A percentile compares a stretch with the other conserved stretches of the same genome.
Evolutionary conservation across 106 monocot species (phyloP).

Genomic region (Phalaenopsis equestris): DNA sequence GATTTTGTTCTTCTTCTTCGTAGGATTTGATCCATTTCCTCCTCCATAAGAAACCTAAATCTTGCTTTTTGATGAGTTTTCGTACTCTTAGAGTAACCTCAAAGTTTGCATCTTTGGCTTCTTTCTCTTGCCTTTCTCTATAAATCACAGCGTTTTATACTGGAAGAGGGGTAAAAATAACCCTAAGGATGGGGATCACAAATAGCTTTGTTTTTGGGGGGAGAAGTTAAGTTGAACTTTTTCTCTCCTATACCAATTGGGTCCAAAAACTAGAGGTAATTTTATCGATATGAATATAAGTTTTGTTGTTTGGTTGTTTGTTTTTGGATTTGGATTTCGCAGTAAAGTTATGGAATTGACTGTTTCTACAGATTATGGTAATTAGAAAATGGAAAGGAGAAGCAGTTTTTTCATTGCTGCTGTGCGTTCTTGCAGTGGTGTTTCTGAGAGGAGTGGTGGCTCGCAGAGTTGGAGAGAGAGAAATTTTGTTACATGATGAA

Average conservation of each 20-base stretch:
- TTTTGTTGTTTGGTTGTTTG: background rate
- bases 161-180: background rate
- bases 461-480: background rate
- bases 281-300: background rate
- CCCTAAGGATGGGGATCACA: background rate
- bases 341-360: background rate
- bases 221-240: too few relatives aligned
- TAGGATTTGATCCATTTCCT: slow-evolving; percentile 10
- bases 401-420: background rate
- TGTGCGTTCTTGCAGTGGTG: background rate
- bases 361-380: background rate
- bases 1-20: slow-evolving; percentile 7
- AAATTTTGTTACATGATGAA: slow-evolving; percentile 2
- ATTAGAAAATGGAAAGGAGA: background rate
- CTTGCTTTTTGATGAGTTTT: background rate
- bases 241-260: background rate
- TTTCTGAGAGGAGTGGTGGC: background rate
- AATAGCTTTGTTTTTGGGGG: background rate
- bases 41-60: background rate
- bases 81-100: too few relatives aligned
- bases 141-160: background rate
- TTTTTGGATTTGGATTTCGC: background rate
- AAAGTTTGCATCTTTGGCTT: background rate
- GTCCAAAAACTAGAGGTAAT: background rate
- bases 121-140: background rate